phyloP scores from a whole-genome alignment of 2,329 filamentous ascomycete genomes.

The Leptographium lundbergii region DNA sequence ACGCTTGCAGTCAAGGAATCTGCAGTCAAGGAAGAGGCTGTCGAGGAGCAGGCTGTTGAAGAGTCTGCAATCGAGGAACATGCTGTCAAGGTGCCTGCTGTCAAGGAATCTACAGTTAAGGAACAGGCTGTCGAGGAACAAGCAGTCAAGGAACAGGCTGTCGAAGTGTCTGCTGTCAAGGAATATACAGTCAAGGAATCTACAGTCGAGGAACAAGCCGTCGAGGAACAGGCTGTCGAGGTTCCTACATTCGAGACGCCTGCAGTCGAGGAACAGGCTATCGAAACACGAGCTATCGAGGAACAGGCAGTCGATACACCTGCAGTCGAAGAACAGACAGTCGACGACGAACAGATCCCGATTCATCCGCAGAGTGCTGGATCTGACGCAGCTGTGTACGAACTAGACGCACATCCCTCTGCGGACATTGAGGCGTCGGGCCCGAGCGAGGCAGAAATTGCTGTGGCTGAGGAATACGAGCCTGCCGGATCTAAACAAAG shows the following conservation, averaged over 20 bases:
- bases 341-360: neutral
- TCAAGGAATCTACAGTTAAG: neutral
- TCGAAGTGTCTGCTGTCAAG: no score
- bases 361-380: neutral
- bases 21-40: neutral
- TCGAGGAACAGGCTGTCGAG: neutral
- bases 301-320: neutral
- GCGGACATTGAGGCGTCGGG: neutral
- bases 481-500: neutral
- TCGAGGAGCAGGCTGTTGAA: no score
- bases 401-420: neutral
- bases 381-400: neutral
- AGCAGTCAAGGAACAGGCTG: neutral
- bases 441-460: neutral
- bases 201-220: neutral
- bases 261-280: no score
- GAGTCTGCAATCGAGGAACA: neutral
- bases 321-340: neutral
- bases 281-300: no score
- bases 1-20: slow-evolving; percentile 1
- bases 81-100: no score
- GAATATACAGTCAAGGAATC: no score
- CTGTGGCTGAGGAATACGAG: neutral
- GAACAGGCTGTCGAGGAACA: no score
- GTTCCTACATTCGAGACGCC: neutral